Percentiles rank a stretch among this genome's conserved stretches.
Evolutionary conservation across 768 basidiomycete species (phyloP).

Genomic region (Naganishia onofrii): DNA sequence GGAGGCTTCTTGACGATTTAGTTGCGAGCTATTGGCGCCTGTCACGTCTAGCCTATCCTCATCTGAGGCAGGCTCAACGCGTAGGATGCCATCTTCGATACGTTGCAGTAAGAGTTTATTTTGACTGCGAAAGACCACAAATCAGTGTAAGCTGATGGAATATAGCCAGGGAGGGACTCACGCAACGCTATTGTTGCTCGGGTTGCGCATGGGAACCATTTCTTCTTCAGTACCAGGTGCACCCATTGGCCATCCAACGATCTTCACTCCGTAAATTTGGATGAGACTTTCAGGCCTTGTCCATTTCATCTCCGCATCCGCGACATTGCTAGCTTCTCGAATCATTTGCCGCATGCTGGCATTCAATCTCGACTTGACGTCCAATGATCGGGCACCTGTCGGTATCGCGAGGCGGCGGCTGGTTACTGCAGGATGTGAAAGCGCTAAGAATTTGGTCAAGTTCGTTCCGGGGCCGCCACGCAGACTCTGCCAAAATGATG

Average conservation of each 20-base stretch:
- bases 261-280: conserved; percentile 31
- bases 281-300: conserved; percentile 32
- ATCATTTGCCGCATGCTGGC: conserved; percentile 32
- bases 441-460: conserved; percentile 32
- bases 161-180: not conserved
- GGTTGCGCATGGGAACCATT: conserved; percentile 32
- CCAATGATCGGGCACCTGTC: conserved; percentile 26
- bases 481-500: conserved; percentile 30
- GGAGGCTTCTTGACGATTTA: not conserved
- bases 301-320: conserved; percentile 37
- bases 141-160: not conserved
- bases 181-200: conserved; percentile 32
- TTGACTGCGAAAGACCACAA: conserved; percentile 10
- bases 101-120: conserved; percentile 30
- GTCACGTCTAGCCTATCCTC: not conserved
- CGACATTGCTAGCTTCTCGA: conserved; percentile 27
- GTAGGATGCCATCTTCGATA: conserved; percentile 27
- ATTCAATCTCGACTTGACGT: conserved; percentile 34
- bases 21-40: not conserved
- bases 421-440: conserved; percentile 30
- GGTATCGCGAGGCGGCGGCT: conserved; percentile 32
- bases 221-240: conserved; percentile 16
- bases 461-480: conserved; percentile 28
- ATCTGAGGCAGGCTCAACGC: conserved; percentile 19
- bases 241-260: conserved; percentile 33